Evolutionary conservation across 2,329 filamentous ascomycete genomes (phyloP).

Genomic region (Trichophaea hybrida): DNA sequence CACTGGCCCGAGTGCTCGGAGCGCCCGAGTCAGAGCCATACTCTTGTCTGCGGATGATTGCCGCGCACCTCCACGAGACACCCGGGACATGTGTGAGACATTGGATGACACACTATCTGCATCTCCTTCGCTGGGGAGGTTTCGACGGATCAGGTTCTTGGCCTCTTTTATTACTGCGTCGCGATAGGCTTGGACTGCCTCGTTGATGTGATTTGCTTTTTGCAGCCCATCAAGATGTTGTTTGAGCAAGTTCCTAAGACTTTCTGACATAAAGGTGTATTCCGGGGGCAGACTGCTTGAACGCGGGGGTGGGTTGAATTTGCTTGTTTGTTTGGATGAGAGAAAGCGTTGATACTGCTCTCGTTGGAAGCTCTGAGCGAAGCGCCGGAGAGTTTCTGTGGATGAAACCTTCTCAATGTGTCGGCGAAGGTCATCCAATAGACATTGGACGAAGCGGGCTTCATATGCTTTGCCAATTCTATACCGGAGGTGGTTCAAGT

Average conservation of each 20-base stretch:
- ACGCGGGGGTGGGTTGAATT: slow-evolving; percentile 23
- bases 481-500: slow-evolving; percentile 59
- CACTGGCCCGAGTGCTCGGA: slow-evolving; percentile 66
- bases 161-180: slow-evolving; percentile 76
- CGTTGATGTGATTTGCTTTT: slow-evolving; percentile 61
- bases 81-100: slow-evolving; percentile 20
- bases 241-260: slow-evolving; percentile 55
- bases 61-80: slow-evolving; percentile 20
- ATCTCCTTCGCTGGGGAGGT: slow-evolving; percentile 72
- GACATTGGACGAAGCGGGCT: slow-evolving; percentile 57
- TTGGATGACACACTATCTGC: slow-evolving; percentile 55
- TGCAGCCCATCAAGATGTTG: slow-evolving; percentile 65
- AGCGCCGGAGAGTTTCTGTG: slow-evolving; percentile 64
- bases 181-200: slow-evolving; percentile 70
- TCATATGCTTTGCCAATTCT: slow-evolving; percentile 83
- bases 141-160: slow-evolving; percentile 65
- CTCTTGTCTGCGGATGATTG: slow-evolving; percentile 62
- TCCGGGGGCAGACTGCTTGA: slow-evolving; percentile 39
- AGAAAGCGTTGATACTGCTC: slow-evolving; percentile 46
- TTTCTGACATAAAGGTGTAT: slow-evolving; percentile 60
- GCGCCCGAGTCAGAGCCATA: slow-evolving; percentile 69
- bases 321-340: slow-evolving; percentile 20
- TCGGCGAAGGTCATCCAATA: slow-evolving; percentile 65
- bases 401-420: slow-evolving; percentile 61
- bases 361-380: slow-evolving; percentile 59